Evolutionary conservation across 176 grass and related monocot genomes (phyloP).

Genomic region (Juncus inflexus): DNA sequence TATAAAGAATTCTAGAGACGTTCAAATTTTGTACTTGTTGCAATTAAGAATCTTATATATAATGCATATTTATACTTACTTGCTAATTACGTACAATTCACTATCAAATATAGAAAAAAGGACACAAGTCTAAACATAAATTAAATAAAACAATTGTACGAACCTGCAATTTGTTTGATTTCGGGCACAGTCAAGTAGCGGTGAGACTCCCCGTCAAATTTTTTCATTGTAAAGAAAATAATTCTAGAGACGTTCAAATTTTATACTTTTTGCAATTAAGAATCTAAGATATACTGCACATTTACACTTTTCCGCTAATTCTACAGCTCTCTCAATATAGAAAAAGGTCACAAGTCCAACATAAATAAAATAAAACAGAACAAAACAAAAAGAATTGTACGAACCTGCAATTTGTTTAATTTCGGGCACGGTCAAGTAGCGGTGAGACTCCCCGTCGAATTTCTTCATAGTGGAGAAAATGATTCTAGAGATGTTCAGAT

Average conservation of each 20-base stretch:
- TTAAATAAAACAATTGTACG: neutral
- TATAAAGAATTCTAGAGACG: constrained; percentile 94
- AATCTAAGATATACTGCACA: too few relatives aligned
- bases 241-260: too few relatives aligned
- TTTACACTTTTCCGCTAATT: too few relatives aligned
- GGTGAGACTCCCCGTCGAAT: constrained; percentile 58
- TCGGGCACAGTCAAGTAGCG: too few relatives aligned
- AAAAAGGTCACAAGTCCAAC: neutral
- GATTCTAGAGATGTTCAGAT: constrained; percentile 98
- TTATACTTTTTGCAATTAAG: too few relatives aligned
- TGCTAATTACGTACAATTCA: too few relatives aligned
- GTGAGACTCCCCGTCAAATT: constrained; percentile 37
- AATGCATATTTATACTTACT: too few relatives aligned
- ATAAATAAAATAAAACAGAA: constrained; percentile 20
- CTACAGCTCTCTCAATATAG: neutral
- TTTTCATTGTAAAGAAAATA: too few relatives aligned
- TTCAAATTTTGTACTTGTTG: constrained; percentile 47
- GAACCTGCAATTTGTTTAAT: constrained; percentile 98
- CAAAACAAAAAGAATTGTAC: constrained; percentile 23
- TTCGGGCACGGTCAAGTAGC: constrained; percentile 68
- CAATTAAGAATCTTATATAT: too few relatives aligned
- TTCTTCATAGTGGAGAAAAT: constrained; percentile 92
- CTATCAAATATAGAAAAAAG: neutral
- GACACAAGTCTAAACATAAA: neutral
- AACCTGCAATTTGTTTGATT: too few relatives aligned